Base-by-base conservation (phyloP, 2,329 filamentous ascomycete species). In the Aspergillus sp. region DNA sequence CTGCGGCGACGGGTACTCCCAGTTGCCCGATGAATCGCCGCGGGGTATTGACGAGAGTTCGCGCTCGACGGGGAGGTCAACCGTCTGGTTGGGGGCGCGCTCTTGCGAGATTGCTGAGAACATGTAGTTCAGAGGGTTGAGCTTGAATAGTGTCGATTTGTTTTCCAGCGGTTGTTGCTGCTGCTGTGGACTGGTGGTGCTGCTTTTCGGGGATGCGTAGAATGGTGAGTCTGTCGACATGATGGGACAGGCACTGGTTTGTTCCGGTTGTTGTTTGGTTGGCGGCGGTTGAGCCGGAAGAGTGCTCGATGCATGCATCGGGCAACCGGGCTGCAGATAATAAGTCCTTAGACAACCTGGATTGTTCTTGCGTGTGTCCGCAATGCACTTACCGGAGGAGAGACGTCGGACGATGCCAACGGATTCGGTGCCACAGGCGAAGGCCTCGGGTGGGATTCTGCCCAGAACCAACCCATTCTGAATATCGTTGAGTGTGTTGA, bases 1-100 rank as follows among this genome's bases (percentile, higher is more conserved):
- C 72, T 98, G 93, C 0, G 93, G 91, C 0, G 89, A 96, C 0
- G 93, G 93, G 64, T 98, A 98, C 69, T 97, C 93, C 93, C 93
- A 98, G 60, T 87, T 94, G 41, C 82, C 80, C 44, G 83, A 77
- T 2, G 56, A 49, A 57, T 85, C 82, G 59, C 86, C 88, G 57
- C 86, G 86, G n/a, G 93, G 93, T 57, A 98, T 98, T 1, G 90
- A 89, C 1, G 88, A 94, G 29, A 79, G 72, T 67, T 96, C 89
- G 57, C 93, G 86, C 5, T 82, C 79, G 2, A 90, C 85, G 0
- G 90, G 86, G 1, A 98, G 80, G 27, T 77, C 73, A 28, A 86
- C 70, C 3, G 79, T 78, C 68, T 98, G 93, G 52, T 86, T 75
- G 0, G 81, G 74, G 2, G 88, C 82, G 42, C 79, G 85, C 29